Conservation (phyloP, 2,329 filamentous ascomycete species). For the Colletotrichum sp. region DNA sequence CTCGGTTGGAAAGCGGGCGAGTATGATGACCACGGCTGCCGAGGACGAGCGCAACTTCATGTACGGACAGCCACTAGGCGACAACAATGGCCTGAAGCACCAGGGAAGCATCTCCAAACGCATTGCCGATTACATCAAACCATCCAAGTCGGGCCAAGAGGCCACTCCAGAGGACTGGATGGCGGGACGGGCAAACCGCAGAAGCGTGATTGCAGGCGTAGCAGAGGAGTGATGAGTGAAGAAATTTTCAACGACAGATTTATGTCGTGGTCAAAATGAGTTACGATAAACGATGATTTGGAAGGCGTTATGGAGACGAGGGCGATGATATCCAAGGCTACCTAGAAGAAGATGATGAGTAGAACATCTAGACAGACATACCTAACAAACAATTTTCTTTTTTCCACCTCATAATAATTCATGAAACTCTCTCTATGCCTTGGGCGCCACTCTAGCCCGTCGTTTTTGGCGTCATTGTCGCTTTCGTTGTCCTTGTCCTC, state of each 20-base stretch:
- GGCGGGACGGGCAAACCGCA: background rate
- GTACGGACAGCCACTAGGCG: background rate
- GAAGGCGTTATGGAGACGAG: background rate
- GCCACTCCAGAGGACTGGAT: background rate
- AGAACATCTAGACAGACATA: background rate
- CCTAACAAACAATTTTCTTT: background rate
- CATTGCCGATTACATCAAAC: slow-evolving; percentile 51
- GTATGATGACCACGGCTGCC: slow-evolving; percentile 2
- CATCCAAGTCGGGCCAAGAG: slow-evolving; percentile 11
- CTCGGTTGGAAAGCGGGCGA: slow-evolving; percentile 4
- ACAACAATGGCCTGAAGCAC: slow-evolving; percentile 19
- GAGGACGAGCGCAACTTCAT: slow-evolving; percentile 5
- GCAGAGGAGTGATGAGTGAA: background rate
- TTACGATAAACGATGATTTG: background rate
- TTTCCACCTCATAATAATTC: background rate
- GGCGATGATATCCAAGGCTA: background rate
- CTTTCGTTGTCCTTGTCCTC: background rate
- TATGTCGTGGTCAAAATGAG: background rate
- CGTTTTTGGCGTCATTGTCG: background rate
- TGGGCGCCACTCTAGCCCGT: accelerated
- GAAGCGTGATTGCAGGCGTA: slow-evolving; percentile 1
- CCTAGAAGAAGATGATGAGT: background rate
- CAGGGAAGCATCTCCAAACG: slow-evolving; percentile 42
- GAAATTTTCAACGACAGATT: background rate
- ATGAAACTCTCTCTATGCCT: background rate